Base-by-base conservation (phyloP, 768 basidiomycete genomes). In the Lentinula boryana region DNA sequence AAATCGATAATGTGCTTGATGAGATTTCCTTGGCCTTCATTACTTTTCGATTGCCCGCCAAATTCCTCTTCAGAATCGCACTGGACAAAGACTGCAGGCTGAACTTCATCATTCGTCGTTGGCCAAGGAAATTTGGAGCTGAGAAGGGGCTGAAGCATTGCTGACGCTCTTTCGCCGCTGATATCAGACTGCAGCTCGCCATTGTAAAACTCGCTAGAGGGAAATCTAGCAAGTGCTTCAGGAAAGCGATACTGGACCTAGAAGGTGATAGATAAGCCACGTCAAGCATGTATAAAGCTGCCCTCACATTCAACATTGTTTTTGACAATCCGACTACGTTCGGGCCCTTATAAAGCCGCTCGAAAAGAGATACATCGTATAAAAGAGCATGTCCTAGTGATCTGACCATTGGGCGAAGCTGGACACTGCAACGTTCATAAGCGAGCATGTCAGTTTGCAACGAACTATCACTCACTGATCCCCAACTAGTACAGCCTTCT, bases 231-330 rank as follows among this genome's bases (percentile, higher is more conserved):
- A 1, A 87, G 76, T 43, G 79, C 80, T 52, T 71, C 68, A 0
- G 85, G 83, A 59, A 86, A 88, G 2, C 87, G 81, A 67, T 88
- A 88, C 68, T 88, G 87, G 1, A 86, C 71, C 80, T 82, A 48
- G 12, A 15, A 46, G 13, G 13, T 32, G 0, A 38, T 35, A 35
- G 16, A 23, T 31, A 44, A 23, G 13, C 18, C 15, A 2, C 5
- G 7, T 46, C 32, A 23, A 12, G 23, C n/a, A 3, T 46, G 8
- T 2, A 15, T 18, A 3, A 9, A 4, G 9, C 32, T 13, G 32
- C 16, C 62, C 75, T 56, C 60, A 78, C 82, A 64, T 88, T 79
- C 21, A 88, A 72, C 87, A 88, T 89, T 0, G 83, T 84, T 60
- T 84, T 84, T 4, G 68, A 67, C 54, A 86, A 75, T 4, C 73